Evolutionary conservation across 108 stramenopile species (phyloP), one percentile per base, ranked within the genome.

Genomic region (Skeletonema grethae): DNA sequence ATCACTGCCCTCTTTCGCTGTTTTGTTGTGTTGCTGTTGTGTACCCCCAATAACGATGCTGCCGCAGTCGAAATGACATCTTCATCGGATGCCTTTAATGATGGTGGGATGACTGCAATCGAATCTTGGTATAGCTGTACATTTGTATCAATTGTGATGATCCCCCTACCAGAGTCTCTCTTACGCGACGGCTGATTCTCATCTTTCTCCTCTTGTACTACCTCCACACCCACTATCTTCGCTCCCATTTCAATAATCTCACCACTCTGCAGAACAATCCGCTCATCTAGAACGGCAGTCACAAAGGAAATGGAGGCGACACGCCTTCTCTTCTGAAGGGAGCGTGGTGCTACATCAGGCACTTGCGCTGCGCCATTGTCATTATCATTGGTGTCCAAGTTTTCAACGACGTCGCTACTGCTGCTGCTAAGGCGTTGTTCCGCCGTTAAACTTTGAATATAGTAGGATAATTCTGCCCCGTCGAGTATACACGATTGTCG

Each of bases 41-140:
- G 86, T 16, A 90, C 67, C 9, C 72, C 58, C 13, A 84, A 53
- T 18, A 87, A 43, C 7, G 82, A 57, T 13, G 77, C 56, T 0
- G 78, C 59, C 32, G 82, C 73, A 2, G 89, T 90, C n/a, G 83
- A 57, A 24, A 86, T 84, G 5, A 85, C 83, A 63, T 84, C 83
- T 18, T 72, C 73, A 22, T 78, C 71, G 0, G 70, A 75, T 11
- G 85, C 38, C 9, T 75, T 63, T 32, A 22, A n/a, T 24, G 50
- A 22, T 7, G 18, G 35, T 16, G 89, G 86, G 65, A 87, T 73
- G 2, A 18, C 36, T 3, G 87, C 89, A 18, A 86, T 72, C 8
- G 85, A 82, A 60, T 86, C 79, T 76, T 76, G 35, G 55, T 76
- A 83, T 8, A 82, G 3, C 9, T 65, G 46, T 3, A 66, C 8